phyloP scores from a whole-genome alignment of 2,329 filamentous ascomycete species.

The Rutstroemia sp. region DNA sequence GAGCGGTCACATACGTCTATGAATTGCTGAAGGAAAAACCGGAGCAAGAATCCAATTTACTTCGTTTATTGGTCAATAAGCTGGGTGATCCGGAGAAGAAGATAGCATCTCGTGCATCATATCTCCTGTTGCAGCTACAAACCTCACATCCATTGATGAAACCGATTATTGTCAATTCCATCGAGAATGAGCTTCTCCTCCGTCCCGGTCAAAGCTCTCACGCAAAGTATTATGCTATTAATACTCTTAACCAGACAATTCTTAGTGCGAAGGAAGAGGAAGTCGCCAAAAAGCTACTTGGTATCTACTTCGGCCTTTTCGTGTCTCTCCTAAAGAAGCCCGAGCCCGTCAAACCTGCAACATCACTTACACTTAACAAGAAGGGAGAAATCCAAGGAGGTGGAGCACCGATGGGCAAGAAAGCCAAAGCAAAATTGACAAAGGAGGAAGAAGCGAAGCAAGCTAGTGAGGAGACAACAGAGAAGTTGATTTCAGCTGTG shows the following conservation, averaged over 20 bases:
- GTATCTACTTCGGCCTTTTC: slow-evolving; percentile 91
- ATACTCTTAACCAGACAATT: slow-evolving; percentile 95
- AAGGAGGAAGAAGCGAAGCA: slow-evolving; percentile 34
- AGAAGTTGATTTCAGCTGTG: slow-evolving; percentile 88
- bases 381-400: slow-evolving; percentile 46
- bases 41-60: slow-evolving; percentile 90
- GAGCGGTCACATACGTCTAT: slow-evolving; percentile 85
- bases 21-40: slow-evolving; percentile 91
- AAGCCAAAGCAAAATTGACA: slow-evolving; percentile 36
- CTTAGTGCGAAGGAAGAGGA: slow-evolving; percentile 76
- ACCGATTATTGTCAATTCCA: slow-evolving; percentile 69
- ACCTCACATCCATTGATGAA: slow-evolving; percentile 93
- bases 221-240: slow-evolving; percentile 92
- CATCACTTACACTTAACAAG: slow-evolving; percentile 39
- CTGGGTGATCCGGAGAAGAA: slow-evolving; percentile 93
- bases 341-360: slow-evolving; percentile 32
- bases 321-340: slow-evolving; percentile 65
- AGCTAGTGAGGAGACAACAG: slow-evolving; percentile 47
- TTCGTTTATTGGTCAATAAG: slow-evolving; percentile 91
- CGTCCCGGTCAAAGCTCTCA: slow-evolving; percentile 80
- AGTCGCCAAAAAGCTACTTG: slow-evolving; percentile 71
- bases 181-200: slow-evolving; percentile 84
- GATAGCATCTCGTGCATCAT: slow-evolving; percentile 87
- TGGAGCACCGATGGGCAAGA: slow-evolving; percentile 43
- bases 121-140: slow-evolving; percentile 85